Evolutionary conservation across 768 basidiomycete species (phyloP).

Genomic region (Lactarius indigo): DNA sequence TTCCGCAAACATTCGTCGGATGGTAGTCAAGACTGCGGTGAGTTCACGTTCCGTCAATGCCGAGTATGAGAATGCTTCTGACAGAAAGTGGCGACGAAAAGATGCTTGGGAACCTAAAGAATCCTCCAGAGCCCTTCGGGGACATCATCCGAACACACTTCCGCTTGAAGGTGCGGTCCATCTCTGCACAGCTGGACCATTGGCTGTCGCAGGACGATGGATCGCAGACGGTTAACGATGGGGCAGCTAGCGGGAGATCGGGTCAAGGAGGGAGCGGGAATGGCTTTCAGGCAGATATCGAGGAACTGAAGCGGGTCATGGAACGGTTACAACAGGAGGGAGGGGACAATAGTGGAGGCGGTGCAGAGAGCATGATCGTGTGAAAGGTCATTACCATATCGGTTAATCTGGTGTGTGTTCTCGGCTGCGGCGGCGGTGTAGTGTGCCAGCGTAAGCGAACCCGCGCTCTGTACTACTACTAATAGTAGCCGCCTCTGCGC

Average conservation of each 20-base stretch:
- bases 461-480: not conserved
- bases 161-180: constrained; percentile 71
- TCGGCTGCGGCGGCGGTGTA: not conserved
- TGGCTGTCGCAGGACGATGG: constrained; percentile 82
- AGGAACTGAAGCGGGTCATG: constrained; percentile 63
- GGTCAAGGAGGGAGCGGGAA: constrained; percentile 48
- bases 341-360: not conserved
- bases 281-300: constrained; percentile 65
- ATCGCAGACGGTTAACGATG: constrained; percentile 51
- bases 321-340: constrained; percentile 35
- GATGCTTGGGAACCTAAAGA: constrained; percentile 84
- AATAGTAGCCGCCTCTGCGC: not conserved
- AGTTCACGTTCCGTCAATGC: constrained; percentile 26
- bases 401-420: not conserved
- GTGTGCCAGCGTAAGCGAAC: not conserved
- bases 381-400: constrained; percentile 5
- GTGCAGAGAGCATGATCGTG: not conserved
- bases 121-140: constrained; percentile 79
- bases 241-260: constrained; percentile 39
- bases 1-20: constrained; percentile 88
- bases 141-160: constrained; percentile 91
- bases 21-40: constrained; percentile 88
- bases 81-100: constrained; percentile 34
- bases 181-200: constrained; percentile 69
- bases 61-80: constrained; percentile 6